Base-by-base conservation (phyloP, 1,284 basidiomycete species). In the Vanrija humicola region DNA sequence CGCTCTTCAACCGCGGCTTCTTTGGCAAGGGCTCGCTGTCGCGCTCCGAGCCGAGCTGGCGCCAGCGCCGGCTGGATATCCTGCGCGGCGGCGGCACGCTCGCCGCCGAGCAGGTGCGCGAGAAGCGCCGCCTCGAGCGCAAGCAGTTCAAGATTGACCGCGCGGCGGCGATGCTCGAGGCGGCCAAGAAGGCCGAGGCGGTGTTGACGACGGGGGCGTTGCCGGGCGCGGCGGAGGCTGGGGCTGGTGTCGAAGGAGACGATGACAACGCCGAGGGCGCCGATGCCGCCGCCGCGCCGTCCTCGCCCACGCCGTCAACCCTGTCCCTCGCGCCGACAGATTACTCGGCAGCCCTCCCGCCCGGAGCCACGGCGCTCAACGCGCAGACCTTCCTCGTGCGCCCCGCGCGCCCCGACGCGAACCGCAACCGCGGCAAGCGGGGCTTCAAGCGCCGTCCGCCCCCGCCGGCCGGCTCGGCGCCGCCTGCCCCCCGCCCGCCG, bases 11-110 rank as follows among this genome's bases (percentile, higher is more conserved):
- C 44, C 80, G 88, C 55, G 95, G 96, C 0, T 98, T 98, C 79
- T 98, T 98, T 73, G 95, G 96, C 19, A 98, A 98, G 74, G 96
- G 96, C 1, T 88, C 88, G 67, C 78, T 98, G 47, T 93, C 89
- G 38, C 78, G 96, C 52, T 95, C 90, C 73, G 96, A 98, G 74
- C 95, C 95, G 1, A 92, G 86, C 47, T 99, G 95, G 96, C 79
- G 86, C 61, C 83, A 83, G 34, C 80, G 89, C 57, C 85, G 88
- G 64, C 78, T 87, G 40, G 89, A 88, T 68, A 79, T 84, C n/a
- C 74, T 79, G 75, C 68, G 68, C 55, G 62, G 74, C 52, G 66
- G 75, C 50, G 54, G 72, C 62, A 70, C 68, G 12, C 54, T 70
- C 6, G 68, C 68, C 1, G 73, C 76, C 0, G 94, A 97, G 70